A percentile compares a stretch with the other conserved stretches of the same genome.
phyloP scores from a whole-genome alignment of 164 flowering plant genomes.

The Umbellularia californica region DNA sequence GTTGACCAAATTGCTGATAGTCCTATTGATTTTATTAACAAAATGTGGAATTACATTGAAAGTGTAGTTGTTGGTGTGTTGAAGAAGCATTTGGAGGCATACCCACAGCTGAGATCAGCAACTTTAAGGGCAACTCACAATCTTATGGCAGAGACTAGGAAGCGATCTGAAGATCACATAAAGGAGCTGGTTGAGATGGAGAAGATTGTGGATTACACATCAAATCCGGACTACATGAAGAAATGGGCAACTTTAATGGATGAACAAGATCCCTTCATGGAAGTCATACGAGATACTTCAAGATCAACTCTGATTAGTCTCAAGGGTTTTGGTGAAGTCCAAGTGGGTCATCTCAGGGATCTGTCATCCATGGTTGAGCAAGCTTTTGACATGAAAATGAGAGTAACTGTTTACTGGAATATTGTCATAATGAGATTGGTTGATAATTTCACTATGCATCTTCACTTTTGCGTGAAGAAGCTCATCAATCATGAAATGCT shows the following conservation, averaged over 20 bases:
- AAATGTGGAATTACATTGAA: slow-evolving; percentile 6
- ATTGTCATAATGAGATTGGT: slow-evolving; percentile 26
- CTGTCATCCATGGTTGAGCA: slow-evolving; percentile 5
- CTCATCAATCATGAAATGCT: neutral
- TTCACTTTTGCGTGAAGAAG: slow-evolving; percentile 7
- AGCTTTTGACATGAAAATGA: slow-evolving; percentile 37
- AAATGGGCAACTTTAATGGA: slow-evolving; percentile 22
- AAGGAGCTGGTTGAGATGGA: slow-evolving; percentile 33
- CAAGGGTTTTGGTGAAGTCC: slow-evolving; percentile 18
- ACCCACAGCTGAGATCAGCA: slow-evolving; percentile 18
- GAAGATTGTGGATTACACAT: slow-evolving; percentile 30
- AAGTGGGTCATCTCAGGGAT: slow-evolving; percentile 15
- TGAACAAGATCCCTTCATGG: slow-evolving; percentile 2
- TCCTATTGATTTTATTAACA: slow-evolving; percentile 17
- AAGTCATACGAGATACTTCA: neutral
- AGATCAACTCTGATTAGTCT: neutral
- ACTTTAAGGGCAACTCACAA: slow-evolving; percentile 17
- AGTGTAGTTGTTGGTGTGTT: slow-evolving; percentile 19
- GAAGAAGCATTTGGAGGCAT: slow-evolving; percentile 18
- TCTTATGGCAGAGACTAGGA: slow-evolving; percentile 22
- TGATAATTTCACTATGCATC: slow-evolving; percentile 20
- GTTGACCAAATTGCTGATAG: slow-evolving; percentile 7
- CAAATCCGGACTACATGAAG: slow-evolving; percentile 20
- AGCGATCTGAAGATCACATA: slow-evolving; percentile 8
- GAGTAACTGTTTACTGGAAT: slow-evolving; percentile 27